These are phyloP conservation scores for Phyllosticta citrichinensis DNA, from an alignment of 2,329 filamentous ascomycete genomes.

Conservation along the genomic window DNA sequence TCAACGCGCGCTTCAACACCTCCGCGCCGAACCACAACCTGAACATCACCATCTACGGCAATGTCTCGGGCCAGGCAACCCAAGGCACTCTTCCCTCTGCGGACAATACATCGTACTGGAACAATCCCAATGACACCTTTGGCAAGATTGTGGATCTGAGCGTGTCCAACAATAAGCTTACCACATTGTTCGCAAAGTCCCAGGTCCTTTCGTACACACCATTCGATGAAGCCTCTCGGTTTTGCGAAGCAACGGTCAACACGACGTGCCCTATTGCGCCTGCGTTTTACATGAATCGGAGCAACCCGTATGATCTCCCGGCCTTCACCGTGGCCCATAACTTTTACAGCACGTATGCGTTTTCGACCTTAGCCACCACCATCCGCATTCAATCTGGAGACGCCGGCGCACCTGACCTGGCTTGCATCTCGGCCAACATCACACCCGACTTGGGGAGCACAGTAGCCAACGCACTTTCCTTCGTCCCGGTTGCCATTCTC, in stretches of 20 bases:
- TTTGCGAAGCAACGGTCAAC: conserved; percentile 55
- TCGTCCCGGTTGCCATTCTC: conserved; percentile 68
- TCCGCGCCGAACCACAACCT: conserved; percentile 52
- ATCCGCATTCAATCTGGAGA: conserved; percentile 71
- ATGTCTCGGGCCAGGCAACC: conserved; percentile 67
- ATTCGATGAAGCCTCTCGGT: conserved; percentile 46
- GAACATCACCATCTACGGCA: conserved; percentile 75
- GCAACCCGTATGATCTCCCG: conserved; percentile 48
- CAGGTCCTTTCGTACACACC: conserved; percentile 70
- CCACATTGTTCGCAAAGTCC: conserved; percentile 63
- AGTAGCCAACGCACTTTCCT: conserved; percentile 61
- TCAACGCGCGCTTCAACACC: conserved; percentile 65
- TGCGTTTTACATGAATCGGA: conserved; percentile 51
- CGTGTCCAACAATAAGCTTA: conserved; percentile 48
- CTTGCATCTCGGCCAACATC: conserved; percentile 71
- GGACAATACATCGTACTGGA: conserved; percentile 50
- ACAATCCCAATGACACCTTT: conserved; percentile 46
- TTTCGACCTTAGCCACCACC: conserved; percentile 68
- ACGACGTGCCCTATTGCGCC: conserved; percentile 66
- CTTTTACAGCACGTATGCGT: conserved; percentile 74
- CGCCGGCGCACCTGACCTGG: conserved; percentile 50
- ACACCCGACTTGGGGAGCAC: conserved; percentile 68
- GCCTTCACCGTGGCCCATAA: conserved; percentile 65
- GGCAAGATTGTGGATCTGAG: conserved; percentile 70
- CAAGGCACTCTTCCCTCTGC: conserved; percentile 49